Conservation (phyloP, 225 moss, liverwort and hornwort species). For the Climacium dendroides region DNA sequence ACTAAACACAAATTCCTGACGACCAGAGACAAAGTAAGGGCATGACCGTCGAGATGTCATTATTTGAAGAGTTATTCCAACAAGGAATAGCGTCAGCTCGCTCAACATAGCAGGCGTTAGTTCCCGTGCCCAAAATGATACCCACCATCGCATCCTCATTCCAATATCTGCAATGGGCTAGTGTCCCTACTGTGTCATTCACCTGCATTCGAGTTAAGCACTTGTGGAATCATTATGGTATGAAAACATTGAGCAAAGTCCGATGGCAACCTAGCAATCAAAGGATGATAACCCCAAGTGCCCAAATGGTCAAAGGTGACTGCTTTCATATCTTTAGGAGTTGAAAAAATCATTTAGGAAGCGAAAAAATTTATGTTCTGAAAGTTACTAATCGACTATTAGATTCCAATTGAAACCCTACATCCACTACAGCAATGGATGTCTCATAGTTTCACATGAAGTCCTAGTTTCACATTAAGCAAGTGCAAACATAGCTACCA, state of each 20-base stretch:
- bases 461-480: no score
- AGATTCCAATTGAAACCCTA: neutral
- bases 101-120: constrained; percentile 75
- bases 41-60: constrained; percentile 30
- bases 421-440: neutral
- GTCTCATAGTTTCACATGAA: neutral
- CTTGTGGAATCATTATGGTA: neutral
- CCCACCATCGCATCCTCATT: constrained; percentile 65
- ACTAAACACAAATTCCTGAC: neutral
- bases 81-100: constrained; percentile 34
- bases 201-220: constrained; percentile 19
- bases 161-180: constrained; percentile 66
- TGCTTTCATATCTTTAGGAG: neutral
- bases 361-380: no score
- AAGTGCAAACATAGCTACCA: neutral
- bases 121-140: constrained; percentile 74
- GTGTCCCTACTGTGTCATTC: constrained; percentile 77
- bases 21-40: neutral
- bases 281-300: neutral
- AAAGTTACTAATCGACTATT: neutral
- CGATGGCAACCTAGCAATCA: neutral
- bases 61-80: constrained; percentile 26
- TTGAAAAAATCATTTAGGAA: neutral
- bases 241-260: neutral
- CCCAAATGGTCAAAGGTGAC: neutral